Evolutionary conservation across 371 early-diverging fungal species (phyloP).

Genomic region (Mucor ambiguus): DNA sequence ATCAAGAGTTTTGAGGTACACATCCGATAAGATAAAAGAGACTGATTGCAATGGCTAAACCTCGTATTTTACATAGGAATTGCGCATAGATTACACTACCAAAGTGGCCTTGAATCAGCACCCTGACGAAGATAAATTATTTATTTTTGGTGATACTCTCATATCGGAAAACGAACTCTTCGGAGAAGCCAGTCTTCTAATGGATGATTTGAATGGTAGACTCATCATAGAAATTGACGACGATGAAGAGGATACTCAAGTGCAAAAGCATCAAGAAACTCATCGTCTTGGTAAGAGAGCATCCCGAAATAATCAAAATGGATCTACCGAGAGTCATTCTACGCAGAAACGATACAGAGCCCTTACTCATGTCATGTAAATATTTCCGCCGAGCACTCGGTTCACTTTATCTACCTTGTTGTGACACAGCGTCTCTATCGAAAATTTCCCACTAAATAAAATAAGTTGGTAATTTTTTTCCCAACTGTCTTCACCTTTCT

Average conservation of each 20-base stretch:
- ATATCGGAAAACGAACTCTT: slow-evolving; percentile 22
- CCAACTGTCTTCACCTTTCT: slow-evolving; percentile 8
- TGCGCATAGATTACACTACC: slow-evolving; percentile 18
- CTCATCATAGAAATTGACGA: slow-evolving; percentile 9
- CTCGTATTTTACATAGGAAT: slow-evolving; percentile 9
- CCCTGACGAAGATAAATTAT: slow-evolving; percentile 13
- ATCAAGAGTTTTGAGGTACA: slow-evolving; percentile 27
- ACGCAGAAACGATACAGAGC: slow-evolving; percentile 15
- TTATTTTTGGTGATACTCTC: slow-evolving; percentile 5
- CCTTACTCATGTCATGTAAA: slow-evolving; percentile 21
- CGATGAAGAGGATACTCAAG: slow-evolving; percentile 3
- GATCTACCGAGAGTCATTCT: not conserved
- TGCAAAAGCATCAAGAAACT: not conserved
- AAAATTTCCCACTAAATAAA: slow-evolving; percentile 12
- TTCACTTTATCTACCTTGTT: not conserved
- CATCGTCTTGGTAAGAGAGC: not conserved
- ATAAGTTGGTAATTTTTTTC: slow-evolving; percentile 4
- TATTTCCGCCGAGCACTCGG: slow-evolving; percentile 19
- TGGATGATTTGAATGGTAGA: slow-evolving; percentile 1
- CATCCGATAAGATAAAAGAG: slow-evolving; percentile 2
- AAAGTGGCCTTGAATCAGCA: slow-evolving; percentile 16
- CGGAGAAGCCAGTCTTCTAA: slow-evolving; percentile 16
- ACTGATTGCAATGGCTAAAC: not conserved
- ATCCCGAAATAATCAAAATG: not conserved
- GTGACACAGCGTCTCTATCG: slow-evolving; percentile 4